Conservation (phyloP, 192 early-diverging fungal genomes). For the Chytriomyces confervae region DNA sequence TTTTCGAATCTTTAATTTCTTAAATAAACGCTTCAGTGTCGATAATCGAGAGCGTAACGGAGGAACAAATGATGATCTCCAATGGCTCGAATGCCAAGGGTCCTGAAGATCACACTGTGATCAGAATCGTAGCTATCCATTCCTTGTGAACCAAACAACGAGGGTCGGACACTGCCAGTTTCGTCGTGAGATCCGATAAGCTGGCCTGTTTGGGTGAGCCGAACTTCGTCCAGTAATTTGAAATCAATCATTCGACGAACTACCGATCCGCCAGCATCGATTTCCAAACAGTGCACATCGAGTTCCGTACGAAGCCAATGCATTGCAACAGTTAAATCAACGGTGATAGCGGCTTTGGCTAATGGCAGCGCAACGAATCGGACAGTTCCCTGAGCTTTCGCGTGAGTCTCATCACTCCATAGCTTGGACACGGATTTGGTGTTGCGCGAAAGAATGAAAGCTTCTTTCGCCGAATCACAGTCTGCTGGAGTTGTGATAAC, state of each 20-base stretch:
- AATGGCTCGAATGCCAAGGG: slow-evolving; percentile 12
- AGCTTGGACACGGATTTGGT: background rate
- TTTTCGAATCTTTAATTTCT: background rate
- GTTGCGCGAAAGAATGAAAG: background rate
- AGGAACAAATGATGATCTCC: slow-evolving; percentile 28
- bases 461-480: background rate
- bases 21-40: slow-evolving; percentile 3
- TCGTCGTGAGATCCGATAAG: slow-evolving; percentile 20
- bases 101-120: slow-evolving; percentile 14
- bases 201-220: slow-evolving; percentile 45
- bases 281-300: slow-evolving; percentile 40
- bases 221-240: slow-evolving; percentile 42
- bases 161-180: background rate
- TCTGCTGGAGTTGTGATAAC: background rate
- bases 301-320: slow-evolving; percentile 7
- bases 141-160: background rate
- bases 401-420: background rate
- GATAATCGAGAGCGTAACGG: slow-evolving; percentile 7
- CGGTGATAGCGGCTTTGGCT: background rate
- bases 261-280: slow-evolving; percentile 41
- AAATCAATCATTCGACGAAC: slow-evolving; percentile 35
- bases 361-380: slow-evolving; percentile 8
- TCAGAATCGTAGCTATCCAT: slow-evolving; percentile 7
- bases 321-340: slow-evolving; percentile 3
- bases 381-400: slow-evolving; percentile 14